Percentiles rank a stretch among this genome's conserved stretches.
These are phyloP conservation scores for Arxiozyma slooffiae DNA, from an alignment of 1,139 yeast species.

Conservation along the genomic window DNA sequence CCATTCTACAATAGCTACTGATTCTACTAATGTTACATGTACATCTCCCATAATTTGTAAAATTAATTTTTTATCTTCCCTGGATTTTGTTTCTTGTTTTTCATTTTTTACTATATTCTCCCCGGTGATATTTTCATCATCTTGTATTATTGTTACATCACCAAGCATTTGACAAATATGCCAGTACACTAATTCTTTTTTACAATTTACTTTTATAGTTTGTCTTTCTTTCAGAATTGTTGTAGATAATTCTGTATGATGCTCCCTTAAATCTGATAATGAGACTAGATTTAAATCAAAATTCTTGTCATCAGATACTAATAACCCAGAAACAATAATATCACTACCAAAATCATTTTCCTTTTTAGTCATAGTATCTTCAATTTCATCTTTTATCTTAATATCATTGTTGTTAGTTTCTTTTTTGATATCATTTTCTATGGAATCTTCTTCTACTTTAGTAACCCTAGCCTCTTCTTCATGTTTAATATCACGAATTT, in stretches of 20 bases:
- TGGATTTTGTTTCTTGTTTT: slow-evolving; percentile 18
- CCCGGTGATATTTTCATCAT: slow-evolving; percentile 36
- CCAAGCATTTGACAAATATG: slow-evolving; percentile 97
- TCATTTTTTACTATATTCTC: slow-evolving; percentile 22
- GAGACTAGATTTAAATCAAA: slow-evolving; percentile 78
- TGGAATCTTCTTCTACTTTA: slow-evolving; percentile 17
- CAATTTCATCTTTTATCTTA: not conserved
- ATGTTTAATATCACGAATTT: slow-evolving; percentile 28
- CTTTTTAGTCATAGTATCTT: not conserved
- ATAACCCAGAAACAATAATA: slow-evolving; percentile 63
- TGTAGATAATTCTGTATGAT: slow-evolving; percentile 68
- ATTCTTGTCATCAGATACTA: slow-evolving; percentile 68
- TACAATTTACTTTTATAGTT: slow-evolving; percentile 67
- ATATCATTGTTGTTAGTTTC: slow-evolving; percentile 3
- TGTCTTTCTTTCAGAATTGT: slow-evolving; percentile 79
- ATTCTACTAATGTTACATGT: slow-evolving; percentile 43
- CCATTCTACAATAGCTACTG: slow-evolving; percentile 72
- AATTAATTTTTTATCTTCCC: slow-evolving; percentile 31
- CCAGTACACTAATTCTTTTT: slow-evolving; percentile 71
- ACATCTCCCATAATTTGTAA: slow-evolving; percentile 43
- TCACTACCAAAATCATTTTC: slow-evolving; percentile 15
- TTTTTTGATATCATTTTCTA: slow-evolving; percentile 8
- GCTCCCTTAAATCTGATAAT: slow-evolving; percentile 79
- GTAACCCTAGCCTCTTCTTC: slow-evolving; percentile 19
- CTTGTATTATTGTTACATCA: slow-evolving; percentile 54